Percentiles rank a stretch among this genome's conserved stretches.
These are phyloP conservation scores for Vigna angularis DNA, from an alignment of 306 rosid species.

Conservation along the genomic window DNA sequence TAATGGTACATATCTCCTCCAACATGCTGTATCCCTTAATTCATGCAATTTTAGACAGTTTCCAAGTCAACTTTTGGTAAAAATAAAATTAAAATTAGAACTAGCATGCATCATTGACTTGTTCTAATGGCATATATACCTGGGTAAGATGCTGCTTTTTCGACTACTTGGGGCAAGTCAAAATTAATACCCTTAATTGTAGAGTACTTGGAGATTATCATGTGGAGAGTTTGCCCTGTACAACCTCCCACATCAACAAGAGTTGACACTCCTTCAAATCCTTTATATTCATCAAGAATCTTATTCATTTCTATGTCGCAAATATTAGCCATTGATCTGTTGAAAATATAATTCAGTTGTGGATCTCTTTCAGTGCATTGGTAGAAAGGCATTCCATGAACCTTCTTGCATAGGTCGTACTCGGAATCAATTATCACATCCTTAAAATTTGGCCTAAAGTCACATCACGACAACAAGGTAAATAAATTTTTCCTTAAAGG, in stretches of 20 bases:
- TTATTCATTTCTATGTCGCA: not conserved
- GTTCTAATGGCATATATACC: not conserved
- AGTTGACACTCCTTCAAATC: too few species aligned
- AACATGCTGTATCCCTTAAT: not conserved
- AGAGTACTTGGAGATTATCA: constrained; percentile 7
- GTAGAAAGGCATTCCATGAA: not conserved
- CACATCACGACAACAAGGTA: not conserved
- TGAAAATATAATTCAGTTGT: not conserved
- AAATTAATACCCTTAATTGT: constrained; percentile 14
- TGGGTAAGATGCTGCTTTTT: not conserved
- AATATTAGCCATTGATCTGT: not conserved
- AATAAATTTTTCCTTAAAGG: too few species aligned
- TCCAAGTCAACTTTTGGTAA: too few species aligned
- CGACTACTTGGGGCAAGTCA: constrained; percentile 9
- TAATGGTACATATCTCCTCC: not conserved
- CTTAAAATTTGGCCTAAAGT: constrained; percentile 5
- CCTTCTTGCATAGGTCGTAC: not conserved
- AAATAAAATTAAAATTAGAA: too few species aligned
- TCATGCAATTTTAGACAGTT: not conserved
- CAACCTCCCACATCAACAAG: too few species aligned
- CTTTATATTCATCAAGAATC: not conserved
- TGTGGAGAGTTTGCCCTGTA: too few species aligned
- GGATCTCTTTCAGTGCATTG: not conserved
- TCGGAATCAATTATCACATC: not conserved
- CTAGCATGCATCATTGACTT: too few species aligned